Base-by-base conservation (phyloP, 2,329 filamentous ascomycete genomes). In the Incumbomyces delicatus region DNA sequence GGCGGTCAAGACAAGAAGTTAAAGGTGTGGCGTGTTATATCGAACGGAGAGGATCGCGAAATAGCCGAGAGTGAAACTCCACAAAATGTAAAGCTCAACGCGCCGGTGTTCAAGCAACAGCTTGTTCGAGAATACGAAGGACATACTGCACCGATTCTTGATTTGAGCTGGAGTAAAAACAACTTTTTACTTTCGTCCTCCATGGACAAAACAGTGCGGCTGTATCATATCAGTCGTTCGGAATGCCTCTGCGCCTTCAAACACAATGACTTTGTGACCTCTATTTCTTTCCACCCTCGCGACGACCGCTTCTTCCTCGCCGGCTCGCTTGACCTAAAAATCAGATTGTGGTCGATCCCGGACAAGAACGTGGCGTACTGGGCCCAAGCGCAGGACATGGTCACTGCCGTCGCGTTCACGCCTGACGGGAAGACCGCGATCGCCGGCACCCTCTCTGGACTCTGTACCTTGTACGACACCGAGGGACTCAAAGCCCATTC, bases 241-340 rank as follows among this genome's bases (percentile, higher is more conserved):
- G 89, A 96, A 59, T 95, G 88, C 58, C 72, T 98, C 1, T 95
- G 88, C 64, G 88, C 85, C 1, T 98, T 96, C 68, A 87, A 89
- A 58, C 92, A 96, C 65, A 87, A 82, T 57, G 92, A 98, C 62
- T 88, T 95, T 57, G 90, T 96, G 39, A 94, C 92, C 0, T 90
- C 88, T 1, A 89, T 98, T 41, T 80, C 87, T 32, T 98, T 98
- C 56, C 92, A 98, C 61, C 92, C 92, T 0, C 82, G 78, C 22
- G 92, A 98, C 61, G 92, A 98, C 62, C 83, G 92, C 0, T 98
- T 98, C 69, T 98, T 98, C 64, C 73, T 98, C 10, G 89, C 92
- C 14, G 92, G 92, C 7, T 95, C 87, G 1, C 73, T 96, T 6
- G 92, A 98, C 61, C 84, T 83, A 1, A 89, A 88, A 55, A 66